Conservation (phyloP, 108 stramenopile species). For the Cyclotella baltica region DNA sequence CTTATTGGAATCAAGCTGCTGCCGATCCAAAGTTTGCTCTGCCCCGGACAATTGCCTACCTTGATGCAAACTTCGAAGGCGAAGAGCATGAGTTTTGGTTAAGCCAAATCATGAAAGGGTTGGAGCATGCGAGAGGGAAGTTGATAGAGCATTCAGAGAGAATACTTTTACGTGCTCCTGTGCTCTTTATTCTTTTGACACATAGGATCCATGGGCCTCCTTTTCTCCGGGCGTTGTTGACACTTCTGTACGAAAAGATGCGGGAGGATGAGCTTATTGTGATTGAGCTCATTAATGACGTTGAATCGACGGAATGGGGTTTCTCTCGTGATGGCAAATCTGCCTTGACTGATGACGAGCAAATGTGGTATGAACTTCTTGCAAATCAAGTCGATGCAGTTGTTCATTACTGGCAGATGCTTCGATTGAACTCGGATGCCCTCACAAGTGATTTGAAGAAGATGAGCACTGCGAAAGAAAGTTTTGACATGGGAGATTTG, state of each 20-base stretch:
- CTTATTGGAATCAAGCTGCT: neutral
- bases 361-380: too few relatives aligned
- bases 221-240: neutral
- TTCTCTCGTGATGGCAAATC: too few relatives aligned
- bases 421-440: too few relatives aligned
- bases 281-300: neutral
- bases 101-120: neutral
- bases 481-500: too few relatives aligned
- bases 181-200: neutral
- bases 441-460: too few relatives aligned
- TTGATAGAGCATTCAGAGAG: neutral
- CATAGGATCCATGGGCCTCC: neutral
- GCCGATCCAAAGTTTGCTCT: neutral
- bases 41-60: neutral
- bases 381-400: too few relatives aligned
- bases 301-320: neutral
- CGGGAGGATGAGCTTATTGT: neutral
- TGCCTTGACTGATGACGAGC: too few relatives aligned
- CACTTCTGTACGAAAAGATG: neutral
- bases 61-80: neutral
- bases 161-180: neutral
- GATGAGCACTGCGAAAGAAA: neutral
- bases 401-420: too few relatives aligned
- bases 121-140: neutral
- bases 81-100: neutral